A percentile compares a stretch with the other conserved stretches of the same genome.
Evolutionary conservation across 352 stramenopile genomes (phyloP).

Genomic region (Phytophthora sansomeana): DNA sequence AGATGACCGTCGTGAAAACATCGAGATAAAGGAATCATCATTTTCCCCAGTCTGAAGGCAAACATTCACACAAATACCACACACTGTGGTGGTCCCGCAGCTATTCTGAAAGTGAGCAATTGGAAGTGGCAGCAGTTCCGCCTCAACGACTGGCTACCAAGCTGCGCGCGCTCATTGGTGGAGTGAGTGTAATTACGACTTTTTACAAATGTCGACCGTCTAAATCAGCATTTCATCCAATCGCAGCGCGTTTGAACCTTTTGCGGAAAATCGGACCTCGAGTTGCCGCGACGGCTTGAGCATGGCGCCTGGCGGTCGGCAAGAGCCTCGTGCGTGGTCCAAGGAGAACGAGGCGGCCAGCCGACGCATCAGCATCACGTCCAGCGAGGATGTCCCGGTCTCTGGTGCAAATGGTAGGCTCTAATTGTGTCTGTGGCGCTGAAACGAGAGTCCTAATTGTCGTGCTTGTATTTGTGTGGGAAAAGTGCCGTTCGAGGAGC

Average conservation of each 20-base stretch:
- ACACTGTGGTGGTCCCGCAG: not conserved
- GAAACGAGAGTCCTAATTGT: not conserved
- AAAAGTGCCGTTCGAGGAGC: constrained; percentile 73
- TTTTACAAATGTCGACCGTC: not conserved
- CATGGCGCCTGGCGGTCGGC: constrained; percentile 22
- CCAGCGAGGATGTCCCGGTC: constrained; percentile 31
- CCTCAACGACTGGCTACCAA: no score
- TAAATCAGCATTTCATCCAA: constrained; percentile 27
- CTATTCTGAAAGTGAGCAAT: constrained; percentile 29
- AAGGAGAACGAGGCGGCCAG: constrained; percentile 41
- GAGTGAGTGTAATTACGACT: constrained; percentile 25
- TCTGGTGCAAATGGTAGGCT: constrained; percentile 28
- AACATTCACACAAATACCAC: constrained; percentile 16
- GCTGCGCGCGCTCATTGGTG: no score
- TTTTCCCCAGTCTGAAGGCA: constrained; percentile 58
- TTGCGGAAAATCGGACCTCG: constrained; percentile 3
- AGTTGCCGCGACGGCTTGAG: not conserved
- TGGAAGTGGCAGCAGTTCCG: not conserved
- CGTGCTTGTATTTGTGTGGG: constrained; percentile 1
- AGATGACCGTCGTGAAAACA: constrained; percentile 92
- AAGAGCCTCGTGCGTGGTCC: constrained; percentile 11
- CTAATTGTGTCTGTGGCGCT: not conserved
- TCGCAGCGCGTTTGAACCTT: constrained; percentile 15
- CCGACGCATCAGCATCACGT: constrained; percentile 19
- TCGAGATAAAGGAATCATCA: constrained; percentile 90